A percentile compares a stretch with the other conserved stretches of the same genome.
These are phyloP conservation scores for Aschersonia sp. DNA, from an alignment of 2,329 filamentous ascomycete genomes.

Conservation along the genomic window DNA sequence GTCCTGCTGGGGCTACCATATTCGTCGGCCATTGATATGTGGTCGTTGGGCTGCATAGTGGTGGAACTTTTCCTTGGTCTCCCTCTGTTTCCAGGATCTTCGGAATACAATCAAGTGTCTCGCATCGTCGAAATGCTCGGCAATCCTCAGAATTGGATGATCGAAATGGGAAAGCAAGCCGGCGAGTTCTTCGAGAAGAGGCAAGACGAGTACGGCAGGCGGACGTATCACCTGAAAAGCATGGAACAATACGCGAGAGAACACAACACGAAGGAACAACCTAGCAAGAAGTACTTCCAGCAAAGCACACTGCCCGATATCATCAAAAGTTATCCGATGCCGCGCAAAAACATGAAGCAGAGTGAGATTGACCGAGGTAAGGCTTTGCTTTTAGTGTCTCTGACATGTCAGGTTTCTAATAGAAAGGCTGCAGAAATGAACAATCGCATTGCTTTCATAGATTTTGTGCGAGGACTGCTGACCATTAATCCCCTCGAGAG, in stretches of 20 bases:
- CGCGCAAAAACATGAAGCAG: constrained; percentile 98
- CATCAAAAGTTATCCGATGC: constrained; percentile 96
- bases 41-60: constrained; percentile 96
- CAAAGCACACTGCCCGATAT: constrained; percentile 90
- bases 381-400: background rate
- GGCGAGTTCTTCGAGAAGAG: constrained; percentile 94
- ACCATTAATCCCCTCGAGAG: constrained; percentile 92
- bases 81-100: constrained; percentile 89
- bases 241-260: constrained; percentile 98
- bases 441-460: constrained; percentile 92
- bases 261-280: constrained; percentile 92
- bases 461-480: constrained; percentile 86
- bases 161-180: constrained; percentile 96
- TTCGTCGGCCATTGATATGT: constrained; percentile 98
- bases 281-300: constrained; percentile 99
- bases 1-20: constrained; percentile 92
- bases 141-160: constrained; percentile 94
- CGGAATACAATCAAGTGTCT: constrained; percentile 96
- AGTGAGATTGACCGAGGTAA: constrained; percentile 88
- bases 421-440: constrained; percentile 67
- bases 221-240: constrained; percentile 82
- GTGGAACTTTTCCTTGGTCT: constrained; percentile 93
- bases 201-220: constrained; percentile 80
- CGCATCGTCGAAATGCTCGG: constrained; percentile 97
- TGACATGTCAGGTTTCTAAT: background rate